phyloP scores from a whole-genome alignment of 2,329 filamentous ascomycete genomes.

The Boeremia lycopersici region DNA sequence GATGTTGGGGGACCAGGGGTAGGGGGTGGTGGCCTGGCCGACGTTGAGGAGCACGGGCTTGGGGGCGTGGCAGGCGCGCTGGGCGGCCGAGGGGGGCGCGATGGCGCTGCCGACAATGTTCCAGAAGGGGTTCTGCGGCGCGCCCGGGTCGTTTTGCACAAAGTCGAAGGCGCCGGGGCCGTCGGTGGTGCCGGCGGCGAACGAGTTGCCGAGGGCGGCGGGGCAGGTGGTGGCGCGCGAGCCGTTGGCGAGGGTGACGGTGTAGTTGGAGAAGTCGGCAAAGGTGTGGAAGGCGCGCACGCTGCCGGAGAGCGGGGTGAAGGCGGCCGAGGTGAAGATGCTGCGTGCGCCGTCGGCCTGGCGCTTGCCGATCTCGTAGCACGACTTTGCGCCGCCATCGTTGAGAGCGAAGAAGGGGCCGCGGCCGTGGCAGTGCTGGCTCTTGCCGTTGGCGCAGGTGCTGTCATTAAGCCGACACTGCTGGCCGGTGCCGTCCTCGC shows the following conservation, averaged over 20 bases:
- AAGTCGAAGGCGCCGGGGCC: constrained; percentile 93
- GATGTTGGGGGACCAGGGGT: constrained; percentile 88
- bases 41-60: constrained; percentile 91
- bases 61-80: constrained; percentile 75
- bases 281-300: constrained; percentile 86
- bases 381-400: constrained; percentile 70
- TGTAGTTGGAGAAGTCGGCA: constrained; percentile 77
- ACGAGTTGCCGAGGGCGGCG: constrained; percentile 87
- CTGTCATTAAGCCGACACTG: constrained; percentile 80
- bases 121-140: constrained; percentile 84
- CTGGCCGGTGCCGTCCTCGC: constrained; percentile 76
- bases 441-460: constrained; percentile 74
- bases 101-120: constrained; percentile 73
- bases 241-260: constrained; percentile 76
- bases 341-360: constrained; percentile 67
- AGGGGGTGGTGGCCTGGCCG: constrained; percentile 77
- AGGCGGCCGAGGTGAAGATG: constrained; percentile 60
- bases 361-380: constrained; percentile 76
- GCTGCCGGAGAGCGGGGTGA: constrained; percentile 63
- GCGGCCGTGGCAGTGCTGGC: constrained; percentile 73
- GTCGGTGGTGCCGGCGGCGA: constrained; percentile 90
- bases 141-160: constrained; percentile 79
- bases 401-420: constrained; percentile 71
- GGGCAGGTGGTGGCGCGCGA: constrained; percentile 76
- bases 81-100: constrained; percentile 71